Conservation (phyloP, 805 yeast genomes). For the Yamadazyma nakazawae region DNA sequence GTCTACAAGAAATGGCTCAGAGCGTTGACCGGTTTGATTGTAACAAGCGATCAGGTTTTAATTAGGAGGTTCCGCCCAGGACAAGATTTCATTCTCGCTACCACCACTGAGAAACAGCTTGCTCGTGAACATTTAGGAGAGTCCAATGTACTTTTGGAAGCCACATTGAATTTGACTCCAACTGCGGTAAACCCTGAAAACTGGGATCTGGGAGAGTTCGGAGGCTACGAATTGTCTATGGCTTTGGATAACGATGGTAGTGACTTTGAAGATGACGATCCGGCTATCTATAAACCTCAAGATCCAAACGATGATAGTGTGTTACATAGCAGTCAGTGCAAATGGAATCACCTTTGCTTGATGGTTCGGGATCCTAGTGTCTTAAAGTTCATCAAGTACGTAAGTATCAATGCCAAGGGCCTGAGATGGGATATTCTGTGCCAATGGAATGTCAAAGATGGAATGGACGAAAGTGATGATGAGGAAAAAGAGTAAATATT, state of each 20-base stretch:
- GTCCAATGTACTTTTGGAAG: constrained; percentile 58
- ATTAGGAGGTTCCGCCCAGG: constrained; percentile 94
- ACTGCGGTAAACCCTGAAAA: constrained; percentile 49
- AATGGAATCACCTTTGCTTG: constrained; percentile 75
- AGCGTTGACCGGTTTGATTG: constrained; percentile 56
- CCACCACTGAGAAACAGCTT: constrained; percentile 46
- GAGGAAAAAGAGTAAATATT: constrained; percentile 1
- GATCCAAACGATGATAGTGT: constrained; percentile 70
- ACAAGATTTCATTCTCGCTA: constrained; percentile 87
- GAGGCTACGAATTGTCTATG: constrained; percentile 95
- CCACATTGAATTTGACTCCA: constrained; percentile 80
- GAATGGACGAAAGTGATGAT: constrained; percentile 18
- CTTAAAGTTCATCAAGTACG: constrained; percentile 89
- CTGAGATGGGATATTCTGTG: constrained; percentile 87
- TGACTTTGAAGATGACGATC: constrained; percentile 59
- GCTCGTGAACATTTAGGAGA: constrained; percentile 36
- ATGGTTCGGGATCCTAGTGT: constrained; percentile 82
- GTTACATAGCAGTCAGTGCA: constrained; percentile 72
- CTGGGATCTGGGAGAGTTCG: constrained; percentile 87
- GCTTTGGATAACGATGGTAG: constrained; percentile 47
- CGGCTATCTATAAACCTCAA: constrained; percentile 68
- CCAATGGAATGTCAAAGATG: constrained; percentile 69
- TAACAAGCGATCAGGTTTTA: constrained; percentile 63
- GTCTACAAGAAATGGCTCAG: constrained; percentile 70
- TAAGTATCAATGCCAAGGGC: constrained; percentile 82